Conservation (phyloP, 345 rosid genomes). For the Gossypium bickii region DNA sequence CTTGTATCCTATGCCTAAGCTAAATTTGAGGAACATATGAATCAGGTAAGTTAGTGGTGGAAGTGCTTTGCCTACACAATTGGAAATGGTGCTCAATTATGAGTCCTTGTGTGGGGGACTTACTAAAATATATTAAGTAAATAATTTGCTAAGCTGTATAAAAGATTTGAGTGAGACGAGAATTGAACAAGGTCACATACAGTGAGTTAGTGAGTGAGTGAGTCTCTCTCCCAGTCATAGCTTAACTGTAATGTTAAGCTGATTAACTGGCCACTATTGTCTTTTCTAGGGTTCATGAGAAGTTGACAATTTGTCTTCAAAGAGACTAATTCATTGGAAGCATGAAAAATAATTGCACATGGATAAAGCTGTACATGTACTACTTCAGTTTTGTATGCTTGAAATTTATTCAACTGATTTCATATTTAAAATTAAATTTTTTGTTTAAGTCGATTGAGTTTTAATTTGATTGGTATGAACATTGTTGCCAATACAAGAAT, state of each 20-base stretch:
- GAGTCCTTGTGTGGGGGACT: background rate
- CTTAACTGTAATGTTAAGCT: slow-evolving; percentile 2
- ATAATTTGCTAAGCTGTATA: slow-evolving; percentile 2
- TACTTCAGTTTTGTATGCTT: background rate
- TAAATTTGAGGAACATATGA: background rate
- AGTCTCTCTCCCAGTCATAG: background rate
- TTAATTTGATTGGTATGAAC: no score
- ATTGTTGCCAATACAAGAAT: no score
- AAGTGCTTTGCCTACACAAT: background rate
- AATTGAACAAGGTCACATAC: background rate
- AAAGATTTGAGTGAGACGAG: background rate
- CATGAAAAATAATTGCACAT: slow-evolving; percentile 12
- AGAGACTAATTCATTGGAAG: background rate
- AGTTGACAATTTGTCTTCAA: background rate
- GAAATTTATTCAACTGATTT: no score
- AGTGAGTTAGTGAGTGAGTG: background rate
- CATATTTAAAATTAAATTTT: no score
- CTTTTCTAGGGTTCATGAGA: background rate
- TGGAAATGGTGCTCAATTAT: slow-evolving; percentile 7
- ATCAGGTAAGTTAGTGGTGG: slow-evolving; percentile 1
- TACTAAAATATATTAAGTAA: background rate
- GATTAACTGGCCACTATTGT: background rate
- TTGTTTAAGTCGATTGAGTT: no score
- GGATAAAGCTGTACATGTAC: background rate
- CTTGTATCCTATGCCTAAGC: background rate